Conservation (phyloP, 1,139 yeast genomes). For the Suhomyces coccinellae region DNA sequence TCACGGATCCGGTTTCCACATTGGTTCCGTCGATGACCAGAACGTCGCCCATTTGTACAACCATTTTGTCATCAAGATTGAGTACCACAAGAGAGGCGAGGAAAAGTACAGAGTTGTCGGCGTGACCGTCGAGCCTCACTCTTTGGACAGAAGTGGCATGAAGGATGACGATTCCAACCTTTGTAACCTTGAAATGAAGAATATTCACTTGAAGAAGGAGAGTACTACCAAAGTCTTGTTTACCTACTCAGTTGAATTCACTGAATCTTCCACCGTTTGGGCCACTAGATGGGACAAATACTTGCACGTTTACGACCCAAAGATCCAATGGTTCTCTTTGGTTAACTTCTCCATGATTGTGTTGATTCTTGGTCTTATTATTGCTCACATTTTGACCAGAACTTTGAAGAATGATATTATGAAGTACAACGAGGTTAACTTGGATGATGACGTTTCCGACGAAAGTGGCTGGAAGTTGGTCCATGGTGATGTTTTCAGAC, state of each 20-base stretch:
- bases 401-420: conserved; percentile 84
- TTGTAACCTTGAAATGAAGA: conserved; percentile 36
- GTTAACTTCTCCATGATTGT: conserved; percentile 83
- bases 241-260: conserved; percentile 57
- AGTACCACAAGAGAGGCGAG: conserved; percentile 76
- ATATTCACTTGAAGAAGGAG: conserved; percentile 32
- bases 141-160: conserved; percentile 49
- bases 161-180: conserved; percentile 29
- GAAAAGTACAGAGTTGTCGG: conserved; percentile 87
- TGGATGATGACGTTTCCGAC: conserved; percentile 85
- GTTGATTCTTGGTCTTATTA: conserved; percentile 70
- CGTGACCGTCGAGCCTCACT: conserved; percentile 70
- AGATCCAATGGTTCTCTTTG: conserved; percentile 93
- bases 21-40: conserved; percentile 60
- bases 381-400: conserved; percentile 75
- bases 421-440: conserved; percentile 83
- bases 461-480: conserved; percentile 98
- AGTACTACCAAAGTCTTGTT: conserved; percentile 33
- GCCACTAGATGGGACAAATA: conserved; percentile 99
- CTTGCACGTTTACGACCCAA: conserved; percentile 86
- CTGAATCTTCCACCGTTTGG: conserved; percentile 77
- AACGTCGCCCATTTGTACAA: conserved; percentile 62
- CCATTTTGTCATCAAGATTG: conserved; percentile 76
- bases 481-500: conserved; percentile 92
- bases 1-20: conserved; percentile 79